Evolutionary conservation across 192 early-diverging fungal genomes (phyloP), one percentile per base, ranked within the genome.

Genomic region (Rhizophlyctis rosea): DNA sequence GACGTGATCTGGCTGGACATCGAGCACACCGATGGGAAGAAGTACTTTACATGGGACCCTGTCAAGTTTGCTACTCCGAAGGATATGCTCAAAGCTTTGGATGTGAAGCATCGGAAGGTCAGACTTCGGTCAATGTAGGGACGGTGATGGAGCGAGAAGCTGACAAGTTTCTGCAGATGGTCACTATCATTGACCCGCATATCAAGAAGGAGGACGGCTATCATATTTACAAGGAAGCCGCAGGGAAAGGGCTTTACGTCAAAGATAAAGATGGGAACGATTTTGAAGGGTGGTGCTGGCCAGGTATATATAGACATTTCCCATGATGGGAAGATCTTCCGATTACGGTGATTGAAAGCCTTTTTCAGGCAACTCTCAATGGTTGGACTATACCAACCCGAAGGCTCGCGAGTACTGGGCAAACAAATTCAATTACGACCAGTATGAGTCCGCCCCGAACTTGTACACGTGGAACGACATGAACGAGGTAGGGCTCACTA

Each of bases 1-100:
- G 97, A 99, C 78, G 96, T 98, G 1, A 81, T 99, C 33, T 99
- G 97, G 97, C 76, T 99, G 54, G 97, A 99, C 76, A 99, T 99
- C 75, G 97, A 99, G 67, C 93, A 99, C 67, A 98, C 96, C n/a
- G 91, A 98, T 72, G 90, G 89, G 36, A 99, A 98, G 83, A 78
- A 86, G 31, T 99, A 99, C 70, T 95, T 95, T 68, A 99, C 96
- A 0, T 99, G 96, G 96, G 96, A 99, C 72, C 54, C 67, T 3
- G 69, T 72, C 49, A 97, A 98, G 73, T 99, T 99, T 77, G 83
- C 95, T 1, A 80, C 90, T 62, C 92, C 97, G 0, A 70, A 64
- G 5, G 79, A 80, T 28, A 94, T 99, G 94, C 93, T 95, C 63
- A 54, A 85, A 24, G 68, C 80, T 24, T 76, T 99, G 4, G 84